Conservation (phyloP, 352 stramenopile species). For the Phytophthora crassamura region DNA sequence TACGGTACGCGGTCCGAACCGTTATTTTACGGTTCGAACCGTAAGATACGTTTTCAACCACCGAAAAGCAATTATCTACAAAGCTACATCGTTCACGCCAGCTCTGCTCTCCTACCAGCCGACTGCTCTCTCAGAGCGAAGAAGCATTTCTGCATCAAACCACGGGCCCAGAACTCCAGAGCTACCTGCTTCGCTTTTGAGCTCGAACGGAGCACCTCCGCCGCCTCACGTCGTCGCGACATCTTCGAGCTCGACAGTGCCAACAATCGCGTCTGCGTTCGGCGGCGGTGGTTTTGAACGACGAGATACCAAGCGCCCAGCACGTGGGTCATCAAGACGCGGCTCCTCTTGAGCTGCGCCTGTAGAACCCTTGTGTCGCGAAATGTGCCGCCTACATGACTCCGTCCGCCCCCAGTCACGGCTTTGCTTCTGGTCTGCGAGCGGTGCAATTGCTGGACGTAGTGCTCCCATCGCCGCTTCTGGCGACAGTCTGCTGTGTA, state of each 20-base stretch:
- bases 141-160: conserved; percentile 21
- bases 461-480: conserved; percentile 34
- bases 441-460: conserved; percentile 39
- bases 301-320: conserved; percentile 39
- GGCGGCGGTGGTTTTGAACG: conserved; percentile 16
- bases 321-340: conserved; percentile 40
- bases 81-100: neutral
- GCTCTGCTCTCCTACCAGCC: conserved; percentile 1
- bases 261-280: neutral
- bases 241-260: conserved; percentile 11
- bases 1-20: conserved; percentile 28
- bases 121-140: conserved; percentile 10
- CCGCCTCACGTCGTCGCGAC: neutral
- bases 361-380: conserved; percentile 30
- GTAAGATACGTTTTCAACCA: conserved; percentile 28
- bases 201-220: neutral
- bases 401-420: conserved; percentile 1
- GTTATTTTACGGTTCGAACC: conserved; percentile 25
- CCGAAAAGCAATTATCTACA: conserved; percentile 20
- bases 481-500: conserved; percentile 31
- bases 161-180: conserved; percentile 31
- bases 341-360: conserved; percentile 31
- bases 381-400: conserved; percentile 8
- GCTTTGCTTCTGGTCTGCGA: conserved; percentile 17
- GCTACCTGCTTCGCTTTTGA: conserved; percentile 8